A percentile compares a stretch with the other conserved stretches of the same genome.
phyloP scores from a whole-genome alignment of 805 yeast species.

The Starmerella asiatica region DNA sequence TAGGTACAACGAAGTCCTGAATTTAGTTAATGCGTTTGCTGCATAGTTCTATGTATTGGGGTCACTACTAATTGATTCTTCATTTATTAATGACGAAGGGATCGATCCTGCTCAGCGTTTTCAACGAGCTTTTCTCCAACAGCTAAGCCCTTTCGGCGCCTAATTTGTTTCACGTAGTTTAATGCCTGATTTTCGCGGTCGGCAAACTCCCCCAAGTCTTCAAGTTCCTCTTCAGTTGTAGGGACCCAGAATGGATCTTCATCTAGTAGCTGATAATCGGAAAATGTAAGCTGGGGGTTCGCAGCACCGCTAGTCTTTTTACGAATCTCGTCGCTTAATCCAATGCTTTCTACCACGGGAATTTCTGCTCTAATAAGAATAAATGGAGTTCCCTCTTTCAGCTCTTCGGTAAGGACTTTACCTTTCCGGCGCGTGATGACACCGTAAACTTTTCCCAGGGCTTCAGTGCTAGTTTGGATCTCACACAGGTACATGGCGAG shows the following conservation, averaged over 20 bases:
- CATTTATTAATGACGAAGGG: conserved; percentile 13
- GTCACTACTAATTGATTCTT: too few species aligned
- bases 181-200: conserved; percentile 87
- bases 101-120: conserved; percentile 74
- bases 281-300: conserved; percentile 82
- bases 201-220: conserved; percentile 82
- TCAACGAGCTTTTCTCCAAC: conserved; percentile 82
- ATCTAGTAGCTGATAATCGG: conserved; percentile 75
- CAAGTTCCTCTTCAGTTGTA: conserved; percentile 89
- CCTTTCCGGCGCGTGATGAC: conserved; percentile 88
- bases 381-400: conserved; percentile 97
- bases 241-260: conserved; percentile 99
- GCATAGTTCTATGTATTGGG: too few species aligned
- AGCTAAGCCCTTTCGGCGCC: conserved; percentile 77
- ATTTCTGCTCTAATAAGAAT: conserved; percentile 72
- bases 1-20: too few species aligned
- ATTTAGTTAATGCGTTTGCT: too few species aligned
- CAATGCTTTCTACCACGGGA: conserved; percentile 94
- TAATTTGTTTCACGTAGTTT: conserved; percentile 64
- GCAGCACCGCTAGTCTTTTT: conserved; percentile 95
- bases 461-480: conserved; percentile 89
- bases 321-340: conserved; percentile 87
- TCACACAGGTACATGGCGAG: conserved; percentile 91
- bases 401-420: conserved; percentile 71
- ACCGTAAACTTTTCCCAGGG: conserved; percentile 85